Percentiles rank a stretch among this genome's conserved stretches.
Evolutionary conservation across 2,329 filamentous ascomycete species (phyloP).

Genomic region (Xylariaceae sp.): DNA sequence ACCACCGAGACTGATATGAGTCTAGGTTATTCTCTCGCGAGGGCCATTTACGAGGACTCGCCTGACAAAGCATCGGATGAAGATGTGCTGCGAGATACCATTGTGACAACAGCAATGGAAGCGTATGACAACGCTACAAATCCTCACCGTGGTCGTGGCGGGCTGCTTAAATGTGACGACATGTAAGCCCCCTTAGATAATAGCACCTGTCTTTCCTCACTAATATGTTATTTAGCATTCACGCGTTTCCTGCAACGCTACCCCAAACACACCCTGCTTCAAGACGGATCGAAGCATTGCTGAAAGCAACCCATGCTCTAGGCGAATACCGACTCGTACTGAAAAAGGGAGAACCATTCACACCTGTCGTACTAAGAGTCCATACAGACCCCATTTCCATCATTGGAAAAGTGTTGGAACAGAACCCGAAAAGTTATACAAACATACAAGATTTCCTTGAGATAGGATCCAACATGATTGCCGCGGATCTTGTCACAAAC

Average conservation of each 20-base stretch:
- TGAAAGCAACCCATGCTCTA: conserved; percentile 70
- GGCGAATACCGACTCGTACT: conserved; percentile 74
- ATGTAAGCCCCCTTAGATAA: conserved; percentile 49
- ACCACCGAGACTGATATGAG: conserved; percentile 17
- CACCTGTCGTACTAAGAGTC: conserved; percentile 72
- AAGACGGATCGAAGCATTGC: conserved; percentile 57
- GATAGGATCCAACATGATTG: conserved; percentile 64
- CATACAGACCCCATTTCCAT: conserved; percentile 72
- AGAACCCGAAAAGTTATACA: conserved; percentile 71
- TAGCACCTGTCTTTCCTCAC: background rate
- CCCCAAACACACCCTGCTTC: conserved; percentile 46
- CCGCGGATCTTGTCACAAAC: conserved; percentile 47
- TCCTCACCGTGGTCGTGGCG: conserved; percentile 70
- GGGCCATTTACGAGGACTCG: conserved; percentile 56
- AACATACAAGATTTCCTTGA: conserved; percentile 68
- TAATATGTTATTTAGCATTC: conserved; percentile 44
- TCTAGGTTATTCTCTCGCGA: conserved; percentile 59
- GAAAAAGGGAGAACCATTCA: conserved; percentile 76
- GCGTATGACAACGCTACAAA: conserved; percentile 81
- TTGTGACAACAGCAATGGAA: conserved; percentile 61
- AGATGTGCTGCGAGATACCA: conserved; percentile 53
- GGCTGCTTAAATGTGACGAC: conserved; percentile 72
- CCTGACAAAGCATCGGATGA: conserved; percentile 45
- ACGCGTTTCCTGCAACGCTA: conserved; percentile 59
- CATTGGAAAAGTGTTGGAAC: conserved; percentile 68